Evolutionary conservation across 2,329 filamentous ascomycete species (phyloP).

Genomic region (Lecanosticta acicola): DNA sequence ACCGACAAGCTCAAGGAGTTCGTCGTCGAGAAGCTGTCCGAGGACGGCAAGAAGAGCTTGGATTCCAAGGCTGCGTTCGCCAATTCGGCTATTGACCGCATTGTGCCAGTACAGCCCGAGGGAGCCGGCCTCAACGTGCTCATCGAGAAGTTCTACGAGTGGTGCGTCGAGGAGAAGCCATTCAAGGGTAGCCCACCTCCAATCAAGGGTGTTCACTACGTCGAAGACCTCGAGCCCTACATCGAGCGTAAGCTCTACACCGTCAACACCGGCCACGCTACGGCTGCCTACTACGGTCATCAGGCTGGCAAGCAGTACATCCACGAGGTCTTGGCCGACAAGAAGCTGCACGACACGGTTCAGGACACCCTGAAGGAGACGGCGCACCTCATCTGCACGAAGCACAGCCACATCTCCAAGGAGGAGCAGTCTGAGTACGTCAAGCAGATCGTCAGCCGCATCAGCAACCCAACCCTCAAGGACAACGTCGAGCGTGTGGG

Average conservation of each 20-base stretch:
- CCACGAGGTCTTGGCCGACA: conserved; percentile 79
- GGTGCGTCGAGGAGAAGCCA: conserved; percentile 86
- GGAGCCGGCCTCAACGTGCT: conserved; percentile 81
- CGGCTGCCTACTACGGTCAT: conserved; percentile 92
- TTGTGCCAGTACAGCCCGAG: conserved; percentile 83
- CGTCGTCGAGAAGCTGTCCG: conserved; percentile 65
- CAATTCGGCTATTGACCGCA: conserved; percentile 97
- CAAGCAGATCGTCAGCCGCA: conserved; percentile 83
- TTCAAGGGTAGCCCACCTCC: conserved; percentile 64
- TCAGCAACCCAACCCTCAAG: conserved; percentile 87
- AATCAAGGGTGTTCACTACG: conserved; percentile 88
- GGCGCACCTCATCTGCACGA: conserved; percentile 74
- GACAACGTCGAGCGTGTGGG: conserved; percentile 93
- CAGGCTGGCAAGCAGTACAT: conserved; percentile 79
- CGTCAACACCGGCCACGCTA: conserved; percentile 96
- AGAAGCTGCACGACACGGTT: conserved; percentile 73
- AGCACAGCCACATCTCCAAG: conserved; percentile 66
- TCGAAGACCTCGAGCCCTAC: conserved; percentile 83
- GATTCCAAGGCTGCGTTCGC: conserved; percentile 77
- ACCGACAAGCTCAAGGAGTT: conserved; percentile 79
- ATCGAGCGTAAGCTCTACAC: conserved; percentile 99
- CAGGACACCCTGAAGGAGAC: conserved; percentile 78
- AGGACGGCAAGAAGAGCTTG: conserved; percentile 62
- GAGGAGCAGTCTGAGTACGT: conserved; percentile 81
- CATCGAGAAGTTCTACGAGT: conserved; percentile 98